Evolutionary conservation across 148 eudicot genomes (phyloP), one percentile per base, ranked within the genome.

Genomic region (Nyssa sinensis): DNA sequence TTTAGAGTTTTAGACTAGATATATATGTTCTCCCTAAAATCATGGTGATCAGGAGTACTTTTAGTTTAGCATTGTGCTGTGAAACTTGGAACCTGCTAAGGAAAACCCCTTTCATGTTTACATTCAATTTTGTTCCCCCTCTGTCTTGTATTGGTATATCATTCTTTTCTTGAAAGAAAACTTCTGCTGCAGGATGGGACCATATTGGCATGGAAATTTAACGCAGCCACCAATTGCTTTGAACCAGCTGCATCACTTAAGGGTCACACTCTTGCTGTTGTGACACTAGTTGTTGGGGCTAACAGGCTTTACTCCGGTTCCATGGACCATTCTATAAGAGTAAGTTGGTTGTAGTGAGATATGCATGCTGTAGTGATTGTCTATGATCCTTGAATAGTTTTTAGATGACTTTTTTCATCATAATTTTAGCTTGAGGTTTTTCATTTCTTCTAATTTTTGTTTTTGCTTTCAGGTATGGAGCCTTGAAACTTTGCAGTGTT

Each of bases 281-380:
- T 95, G 64, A 85, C 97, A 25, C 80, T 95, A 79, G 91, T 89
- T 66, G 96, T 93, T 64, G 99, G 99, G 71, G 97, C 94, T 37
- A 89, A 87, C 75, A 90, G 89, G 82, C 83, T 95, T 17, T 95
- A 90, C 82, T 95, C 99, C 67, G 99, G 99, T 75, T 92, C 99
- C 16, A 92, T 95, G 96, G 99, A 95, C 66, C 51, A 88, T 66
- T 81, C 91, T 47, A 88, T 95, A 44, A 84, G 79, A 78, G 98
- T 94, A 85, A 86, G 89, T 73, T 61, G 8, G 51, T 64, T 28
- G 10, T 27, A 31, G 32, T 33, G 37, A 19, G 31, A 57, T n/a
- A 44, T 44, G 51, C 17, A 13, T 44, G 9, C 10, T 44, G n/a
- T n/a, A n/a, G n/a, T n/a, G 17, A 12, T 71, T 41, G 28, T 67